Percentiles rank a stretch among this genome's conserved stretches.
Evolutionary conservation across 1,284 basidiomycete species (phyloP).

Genomic region (Sanghuangporus baumii): DNA sequence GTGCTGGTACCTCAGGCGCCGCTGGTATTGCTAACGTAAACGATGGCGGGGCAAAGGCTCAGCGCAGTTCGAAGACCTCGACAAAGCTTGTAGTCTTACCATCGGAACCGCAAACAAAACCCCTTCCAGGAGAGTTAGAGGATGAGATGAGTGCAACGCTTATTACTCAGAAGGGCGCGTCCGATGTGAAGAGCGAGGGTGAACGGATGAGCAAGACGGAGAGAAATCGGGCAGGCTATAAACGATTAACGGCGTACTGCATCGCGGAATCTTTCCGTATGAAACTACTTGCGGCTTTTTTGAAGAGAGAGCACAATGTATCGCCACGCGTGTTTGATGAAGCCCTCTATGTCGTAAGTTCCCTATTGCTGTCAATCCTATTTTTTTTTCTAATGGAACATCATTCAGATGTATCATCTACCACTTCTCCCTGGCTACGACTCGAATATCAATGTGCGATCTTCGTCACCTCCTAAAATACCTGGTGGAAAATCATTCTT

Average conservation of each 20-base stretch:
- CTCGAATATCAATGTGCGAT: constrained; percentile 77
- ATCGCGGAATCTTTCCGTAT: constrained; percentile 79
- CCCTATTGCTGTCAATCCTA: not conserved
- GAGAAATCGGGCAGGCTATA: constrained; percentile 68
- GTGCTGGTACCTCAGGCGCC: not conserved
- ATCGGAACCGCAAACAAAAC: constrained; percentile 85
- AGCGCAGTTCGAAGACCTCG: constrained; percentile 86
- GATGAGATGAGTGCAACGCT: constrained; percentile 55
- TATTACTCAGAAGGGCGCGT: constrained; percentile 35
- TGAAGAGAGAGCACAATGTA: constrained; percentile 93
- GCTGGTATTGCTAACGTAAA: not conserved
- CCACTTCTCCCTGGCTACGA: constrained; percentile 91
- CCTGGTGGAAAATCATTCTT: constrained; percentile 56
- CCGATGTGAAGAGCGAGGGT: constrained; percentile 71
- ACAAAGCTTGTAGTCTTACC: constrained; percentile 91
- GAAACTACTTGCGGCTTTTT: constrained; percentile 75
- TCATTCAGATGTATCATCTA: constrained; percentile 76
- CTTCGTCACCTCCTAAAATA: constrained; percentile 63
- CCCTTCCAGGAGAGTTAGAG: constrained; percentile 47
- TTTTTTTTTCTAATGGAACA: no score
- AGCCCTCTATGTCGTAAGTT: constrained; percentile 82
- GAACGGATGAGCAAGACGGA: constrained; percentile 80
- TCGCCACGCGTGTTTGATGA: constrained; percentile 88
- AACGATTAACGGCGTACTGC: constrained; percentile 82
- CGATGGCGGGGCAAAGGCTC: constrained; percentile 36